These are phyloP conservation scores for Magnaporthales sp. DNA, from an alignment of 2,329 filamentous ascomycete genomes.

Conservation along the genomic window DNA sequence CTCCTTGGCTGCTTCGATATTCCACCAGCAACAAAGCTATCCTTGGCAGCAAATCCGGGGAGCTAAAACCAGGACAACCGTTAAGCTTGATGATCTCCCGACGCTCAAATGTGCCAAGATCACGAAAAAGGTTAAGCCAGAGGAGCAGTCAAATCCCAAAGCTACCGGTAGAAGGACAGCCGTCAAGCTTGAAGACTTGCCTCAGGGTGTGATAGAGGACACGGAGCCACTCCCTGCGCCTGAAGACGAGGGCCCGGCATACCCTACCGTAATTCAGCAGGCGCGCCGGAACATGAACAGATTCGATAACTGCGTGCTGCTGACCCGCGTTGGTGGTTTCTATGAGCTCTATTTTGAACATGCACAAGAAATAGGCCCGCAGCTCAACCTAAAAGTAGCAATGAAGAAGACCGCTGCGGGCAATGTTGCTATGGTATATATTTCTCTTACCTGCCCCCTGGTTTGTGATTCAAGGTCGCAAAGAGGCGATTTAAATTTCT, in stretches of 20 bases:
- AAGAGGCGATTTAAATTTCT: background rate
- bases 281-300: constrained; percentile 83
- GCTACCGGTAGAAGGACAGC: constrained; percentile 15
- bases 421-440: constrained; percentile 71
- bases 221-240: constrained; percentile 25
- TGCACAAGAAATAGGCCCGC: constrained; percentile 77
- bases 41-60: constrained; percentile 1
- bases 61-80: background rate
- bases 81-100: background rate
- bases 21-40: background rate
- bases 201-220: constrained; percentile 43
- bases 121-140: constrained; percentile 15
- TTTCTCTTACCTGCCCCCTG: constrained; percentile 7
- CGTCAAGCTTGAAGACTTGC: constrained; percentile 46
- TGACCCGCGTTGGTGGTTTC: constrained; percentile 91
- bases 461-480: background rate
- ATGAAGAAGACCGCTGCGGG: constrained; percentile 72
- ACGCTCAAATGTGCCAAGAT: constrained; percentile 12
- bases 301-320: constrained; percentile 80
- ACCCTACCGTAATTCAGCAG: constrained; percentile 84
- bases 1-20: background rate
- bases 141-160: background rate
- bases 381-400: constrained; percentile 81
- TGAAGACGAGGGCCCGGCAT: constrained; percentile 39
- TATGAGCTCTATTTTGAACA: constrained; percentile 98